These are phyloP conservation scores for Nepenthes alata DNA, from an alignment of 179 eudicot species.

Conservation along the genomic window DNA sequence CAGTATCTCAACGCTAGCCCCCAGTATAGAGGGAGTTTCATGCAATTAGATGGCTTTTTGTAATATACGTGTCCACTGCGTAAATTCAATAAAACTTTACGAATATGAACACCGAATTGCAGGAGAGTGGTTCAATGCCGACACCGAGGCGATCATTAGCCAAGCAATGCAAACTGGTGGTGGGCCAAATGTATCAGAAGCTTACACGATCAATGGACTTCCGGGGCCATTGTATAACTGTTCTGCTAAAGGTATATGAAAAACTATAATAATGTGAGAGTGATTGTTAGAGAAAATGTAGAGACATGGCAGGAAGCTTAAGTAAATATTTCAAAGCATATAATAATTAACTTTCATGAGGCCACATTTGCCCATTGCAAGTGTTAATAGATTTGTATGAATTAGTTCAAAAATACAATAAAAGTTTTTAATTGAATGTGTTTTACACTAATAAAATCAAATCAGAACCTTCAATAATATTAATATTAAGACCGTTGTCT, in stretches of 20 bases:
- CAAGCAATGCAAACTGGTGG: slow-evolving; percentile 47
- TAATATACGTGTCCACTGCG: too few species aligned
- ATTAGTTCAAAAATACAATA: too few species aligned
- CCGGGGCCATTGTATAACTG: slow-evolving; percentile 52
- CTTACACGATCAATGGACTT: slow-evolving; percentile 52
- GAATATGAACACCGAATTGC: background rate
- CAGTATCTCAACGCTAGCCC: too few species aligned
- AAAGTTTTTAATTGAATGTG: too few species aligned
- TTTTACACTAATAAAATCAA: too few species aligned
- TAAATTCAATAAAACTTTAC: too few species aligned
- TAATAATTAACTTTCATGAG: background rate
- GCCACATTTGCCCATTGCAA: background rate
- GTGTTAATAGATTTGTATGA: background rate
- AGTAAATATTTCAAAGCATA: background rate
- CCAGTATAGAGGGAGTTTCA: too few species aligned
- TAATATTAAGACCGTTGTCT: too few species aligned
- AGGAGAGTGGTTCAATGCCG: slow-evolving; percentile 55
- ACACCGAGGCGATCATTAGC: slow-evolving; percentile 31
- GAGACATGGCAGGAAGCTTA: background rate
- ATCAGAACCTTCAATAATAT: too few species aligned
- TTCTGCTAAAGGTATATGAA: slow-evolving; percentile 33
- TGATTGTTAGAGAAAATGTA: too few species aligned
- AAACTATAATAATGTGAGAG: background rate
- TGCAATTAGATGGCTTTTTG: too few species aligned
- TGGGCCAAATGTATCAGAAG: slow-evolving; percentile 53